phyloP scores from a whole-genome alignment of 495 filamentous ascomycete species.

The Aspergillus hancockii region DNA sequence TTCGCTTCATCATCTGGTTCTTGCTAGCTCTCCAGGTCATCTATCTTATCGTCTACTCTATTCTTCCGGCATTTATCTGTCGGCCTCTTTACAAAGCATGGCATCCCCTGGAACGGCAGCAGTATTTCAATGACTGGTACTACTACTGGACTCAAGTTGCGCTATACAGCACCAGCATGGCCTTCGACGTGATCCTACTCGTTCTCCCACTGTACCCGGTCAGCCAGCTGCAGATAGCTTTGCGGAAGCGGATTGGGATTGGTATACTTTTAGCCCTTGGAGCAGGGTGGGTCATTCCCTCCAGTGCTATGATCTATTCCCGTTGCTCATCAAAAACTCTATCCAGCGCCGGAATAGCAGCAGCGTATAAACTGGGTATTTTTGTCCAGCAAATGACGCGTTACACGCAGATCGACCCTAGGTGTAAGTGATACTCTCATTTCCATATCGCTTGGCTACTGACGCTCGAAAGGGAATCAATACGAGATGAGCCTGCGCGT shows the following conservation, averaged over 20 bases:
- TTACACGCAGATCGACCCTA: not conserved
- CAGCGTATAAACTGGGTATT: slow-evolving; percentile 1
- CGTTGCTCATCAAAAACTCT: not conserved
- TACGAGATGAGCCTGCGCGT: not conserved
- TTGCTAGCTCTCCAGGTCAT: not conserved
- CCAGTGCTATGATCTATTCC: not conserved
- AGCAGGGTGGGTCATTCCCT: not conserved
- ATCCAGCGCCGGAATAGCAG: slow-evolving; percentile 1
- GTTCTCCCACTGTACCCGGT: slow-evolving; percentile 2
- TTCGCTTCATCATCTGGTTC: not conserved
- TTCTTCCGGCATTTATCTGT: not conserved
- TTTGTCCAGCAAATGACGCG: not conserved
- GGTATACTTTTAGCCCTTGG: not conserved
- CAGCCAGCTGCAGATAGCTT: not conserved
- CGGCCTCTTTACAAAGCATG: not conserved
- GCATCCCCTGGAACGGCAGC: not conserved
- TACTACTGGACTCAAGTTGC: slow-evolving; percentile 1
- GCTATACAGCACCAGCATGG: not conserved
- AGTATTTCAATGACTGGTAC: not conserved
- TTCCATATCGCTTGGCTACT: not conserved
- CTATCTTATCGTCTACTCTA: not conserved
- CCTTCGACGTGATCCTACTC: not conserved
- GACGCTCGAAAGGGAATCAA: not conserved
- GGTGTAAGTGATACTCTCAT: not conserved
- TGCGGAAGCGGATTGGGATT: not conserved